These are phyloP conservation scores for Penicillium manginii DNA, from an alignment of 495 filamentous ascomycete genomes.

Conservation along the genomic window DNA sequence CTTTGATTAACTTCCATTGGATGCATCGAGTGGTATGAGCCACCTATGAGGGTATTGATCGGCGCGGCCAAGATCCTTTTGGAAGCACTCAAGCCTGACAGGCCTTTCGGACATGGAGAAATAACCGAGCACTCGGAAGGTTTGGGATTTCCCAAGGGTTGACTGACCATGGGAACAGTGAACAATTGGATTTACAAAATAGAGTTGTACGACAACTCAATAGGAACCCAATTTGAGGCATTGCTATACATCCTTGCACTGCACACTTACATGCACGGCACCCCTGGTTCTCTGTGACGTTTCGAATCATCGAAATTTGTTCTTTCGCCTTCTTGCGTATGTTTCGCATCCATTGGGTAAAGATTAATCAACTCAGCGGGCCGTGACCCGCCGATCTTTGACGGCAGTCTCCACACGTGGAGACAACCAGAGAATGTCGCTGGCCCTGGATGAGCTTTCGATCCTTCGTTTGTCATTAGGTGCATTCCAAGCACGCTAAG, in stretches of 20 bases:
- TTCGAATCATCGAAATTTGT: not conserved
- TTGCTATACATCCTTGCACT: too few species aligned
- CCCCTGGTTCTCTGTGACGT: not conserved
- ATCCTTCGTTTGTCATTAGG: not conserved
- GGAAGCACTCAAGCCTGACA: not conserved
- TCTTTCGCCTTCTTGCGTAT: not conserved
- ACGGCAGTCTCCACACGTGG: conserved; percentile 2
- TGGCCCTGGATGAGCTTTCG: not conserved
- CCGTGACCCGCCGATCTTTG: not conserved
- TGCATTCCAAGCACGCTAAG: not conserved
- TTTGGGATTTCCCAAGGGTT: too few species aligned
- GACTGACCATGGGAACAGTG: too few species aligned
- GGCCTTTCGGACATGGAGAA: not conserved
- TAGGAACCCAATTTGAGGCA: too few species aligned
- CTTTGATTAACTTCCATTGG: not conserved
- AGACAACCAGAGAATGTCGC: not conserved
- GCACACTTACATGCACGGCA: too few species aligned
- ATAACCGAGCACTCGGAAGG: too few species aligned
- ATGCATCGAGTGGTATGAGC: not conserved
- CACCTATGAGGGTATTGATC: not conserved
- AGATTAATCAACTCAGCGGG: not conserved
- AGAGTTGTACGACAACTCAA: too few species aligned
- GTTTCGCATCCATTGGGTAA: not conserved
- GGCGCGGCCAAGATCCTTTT: not conserved
- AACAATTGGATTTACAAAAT: too few species aligned